Evolutionary conservation across 352 stramenopile species (phyloP).

Genomic region (Phytophthora pisi): DNA sequence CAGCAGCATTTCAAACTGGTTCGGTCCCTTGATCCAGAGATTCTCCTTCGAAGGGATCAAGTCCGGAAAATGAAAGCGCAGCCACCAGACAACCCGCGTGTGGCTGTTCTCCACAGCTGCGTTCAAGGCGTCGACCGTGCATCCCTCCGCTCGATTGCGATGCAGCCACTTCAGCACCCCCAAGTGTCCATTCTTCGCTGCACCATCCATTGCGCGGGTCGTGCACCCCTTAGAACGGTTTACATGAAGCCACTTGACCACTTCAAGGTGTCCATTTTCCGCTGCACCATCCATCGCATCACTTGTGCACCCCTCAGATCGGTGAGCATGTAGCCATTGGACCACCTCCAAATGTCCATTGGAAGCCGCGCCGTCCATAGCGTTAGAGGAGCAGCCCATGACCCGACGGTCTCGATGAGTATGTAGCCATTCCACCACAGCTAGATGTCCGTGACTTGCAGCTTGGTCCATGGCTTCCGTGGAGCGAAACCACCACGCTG

Average conservation of each 20-base stretch:
- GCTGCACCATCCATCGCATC: slow-evolving; percentile 1
- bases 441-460: not conserved
- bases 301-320: not conserved
- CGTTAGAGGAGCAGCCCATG: not conserved
- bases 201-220: not conserved
- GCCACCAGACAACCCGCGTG: not conserved
- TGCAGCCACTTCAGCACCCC: not conserved
- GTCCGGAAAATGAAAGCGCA: not conserved
- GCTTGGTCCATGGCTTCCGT: not conserved
- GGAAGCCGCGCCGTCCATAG: not conserved
- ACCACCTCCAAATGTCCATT: slow-evolving; percentile 4
- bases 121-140: not conserved
- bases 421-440: not conserved
- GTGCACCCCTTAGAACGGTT: not conserved
- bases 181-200: not conserved
- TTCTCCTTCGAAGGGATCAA: not conserved
- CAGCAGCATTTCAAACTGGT: slow-evolving; percentile 1
- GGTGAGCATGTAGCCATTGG: slow-evolving; percentile 1
- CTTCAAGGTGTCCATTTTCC: not conserved
- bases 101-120: not conserved
- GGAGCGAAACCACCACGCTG: not conserved
- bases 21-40: not conserved
- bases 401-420: not conserved
- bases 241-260: not conserved
- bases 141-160: not conserved